Percentiles rank a stretch among this genome's conserved stretches.
phyloP scores from a whole-genome alignment of 2,329 filamentous ascomycete species.

The Pseudogymnoascus pannorum region DNA sequence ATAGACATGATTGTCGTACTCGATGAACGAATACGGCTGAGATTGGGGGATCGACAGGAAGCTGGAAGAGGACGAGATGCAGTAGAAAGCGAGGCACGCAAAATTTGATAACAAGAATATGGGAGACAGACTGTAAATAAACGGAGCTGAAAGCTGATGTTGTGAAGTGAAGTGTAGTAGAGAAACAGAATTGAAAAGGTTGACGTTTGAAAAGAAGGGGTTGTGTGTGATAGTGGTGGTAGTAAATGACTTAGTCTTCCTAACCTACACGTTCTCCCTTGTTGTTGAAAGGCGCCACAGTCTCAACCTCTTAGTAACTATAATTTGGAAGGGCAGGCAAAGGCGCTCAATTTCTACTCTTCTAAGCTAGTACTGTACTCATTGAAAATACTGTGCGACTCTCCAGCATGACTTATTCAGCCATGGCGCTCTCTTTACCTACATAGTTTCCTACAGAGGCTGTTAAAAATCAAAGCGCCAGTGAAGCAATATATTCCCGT shows the following conservation, averaged over 20 bases:
- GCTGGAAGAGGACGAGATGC: not conserved
- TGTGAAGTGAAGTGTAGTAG: not conserved
- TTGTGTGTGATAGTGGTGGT: not conserved
- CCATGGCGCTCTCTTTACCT: not conserved
- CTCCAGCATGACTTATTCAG: not conserved
- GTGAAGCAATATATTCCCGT: not conserved
- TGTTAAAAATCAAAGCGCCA: not conserved
- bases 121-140: not conserved
- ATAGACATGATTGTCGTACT: slow-evolving; percentile 14
- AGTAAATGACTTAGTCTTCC: not conserved
- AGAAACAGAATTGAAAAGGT: not conserved
- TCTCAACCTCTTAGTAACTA: not conserved
- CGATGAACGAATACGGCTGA: slow-evolving; percentile 6
- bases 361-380: not conserved
- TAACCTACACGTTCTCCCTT: not conserved
- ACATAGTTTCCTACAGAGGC: not conserved
- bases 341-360: not conserved
- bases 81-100: not conserved
- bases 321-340: not conserved
- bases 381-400: not conserved
- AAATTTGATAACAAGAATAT: not conserved
- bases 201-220: not conserved
- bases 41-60: not conserved
- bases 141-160: not conserved
- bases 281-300: not conserved